Evolutionary conservation across 805 yeast species (phyloP), one percentile per base, ranked within the genome.

Genomic region (Clavispora asparagi): DNA sequence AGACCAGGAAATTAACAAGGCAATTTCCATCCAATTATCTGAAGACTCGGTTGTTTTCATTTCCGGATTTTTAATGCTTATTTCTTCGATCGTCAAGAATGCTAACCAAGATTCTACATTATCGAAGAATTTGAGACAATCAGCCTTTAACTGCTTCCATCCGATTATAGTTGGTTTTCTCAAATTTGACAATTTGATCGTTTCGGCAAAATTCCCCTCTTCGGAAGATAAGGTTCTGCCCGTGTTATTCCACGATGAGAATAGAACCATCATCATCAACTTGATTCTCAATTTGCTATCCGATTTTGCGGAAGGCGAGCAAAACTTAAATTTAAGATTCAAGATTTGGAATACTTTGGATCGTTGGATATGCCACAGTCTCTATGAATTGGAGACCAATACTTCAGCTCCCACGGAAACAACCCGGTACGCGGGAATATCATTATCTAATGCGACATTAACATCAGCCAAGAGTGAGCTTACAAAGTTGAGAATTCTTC

Each of bases 41-140:
- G 95, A 88, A 52, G 97, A 90, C 60, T 85, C 91, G 0, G 67
- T 87, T 7, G 75, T 88, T 7, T 81, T 87, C 44, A 70, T 90
- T 7, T 77, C 91, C 0, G 86, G 96, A 0, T 82, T 87, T 54
- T 69, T 89, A 47, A 81, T 86, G 25, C 66, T 94, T 42, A 68
- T 90, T 11, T 62, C 73, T 2, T 55, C 64, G 6, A 58, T 72
- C 11, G 65, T 66, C 8, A 57, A 54, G 35, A 68, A 70, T 47
- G 44, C 46, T 10, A 51, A 51, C 19, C 64, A 60, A 19, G 55
- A 62, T 37, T 56, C 65, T 0, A 57, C 46, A 12, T 64, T 65
- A 11, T 58, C 65, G 23, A 60, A 55, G 39, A 42, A 41, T 11
- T 58, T 61, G 41, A 45, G 47, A 31, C 48, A 43, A 27, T 33